A percentile compares a stretch with the other conserved stretches of the same genome.
Conservation (phyloP, 176 grass and related monocot species). For the Rhynchospora breviuscula region DNA sequence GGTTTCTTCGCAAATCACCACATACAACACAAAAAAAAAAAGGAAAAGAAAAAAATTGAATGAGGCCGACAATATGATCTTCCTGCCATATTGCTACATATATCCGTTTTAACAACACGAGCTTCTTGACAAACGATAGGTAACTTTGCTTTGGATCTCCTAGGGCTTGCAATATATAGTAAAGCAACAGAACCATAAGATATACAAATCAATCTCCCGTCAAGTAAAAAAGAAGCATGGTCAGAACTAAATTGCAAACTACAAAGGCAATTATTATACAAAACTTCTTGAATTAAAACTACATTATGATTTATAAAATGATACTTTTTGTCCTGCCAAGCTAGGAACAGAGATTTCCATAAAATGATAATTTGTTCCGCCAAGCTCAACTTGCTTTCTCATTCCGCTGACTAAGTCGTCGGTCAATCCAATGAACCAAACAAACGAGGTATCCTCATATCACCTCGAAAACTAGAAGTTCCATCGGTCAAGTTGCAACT, state of each 20-base stretch:
- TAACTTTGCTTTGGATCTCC: too few species aligned
- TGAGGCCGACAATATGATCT: too few species aligned
- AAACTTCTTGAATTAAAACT: background rate
- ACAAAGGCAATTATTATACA: slow-evolving; percentile 11
- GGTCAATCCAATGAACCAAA: background rate
- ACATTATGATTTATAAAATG: background rate
- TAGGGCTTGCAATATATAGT: too few species aligned
- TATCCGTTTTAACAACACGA: too few species aligned
- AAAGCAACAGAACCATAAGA: too few species aligned
- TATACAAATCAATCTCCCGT: too few species aligned
- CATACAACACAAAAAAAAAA: too few species aligned
- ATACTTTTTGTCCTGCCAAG: too few species aligned
- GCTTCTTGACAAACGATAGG: too few species aligned
- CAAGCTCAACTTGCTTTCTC: background rate
- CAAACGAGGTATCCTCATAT: background rate
- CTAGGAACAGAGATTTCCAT: background rate
- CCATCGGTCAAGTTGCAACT: slow-evolving; percentile 81
- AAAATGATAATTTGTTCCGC: background rate
- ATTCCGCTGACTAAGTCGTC: background rate
- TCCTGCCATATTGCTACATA: too few species aligned
- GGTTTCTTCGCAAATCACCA: too few species aligned
- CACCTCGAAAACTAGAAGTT: slow-evolving; percentile 50
- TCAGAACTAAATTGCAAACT: background rate
- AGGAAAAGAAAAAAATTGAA: background rate
- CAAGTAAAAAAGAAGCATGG: too few species aligned